Evolutionary conservation across 768 basidiomycete genomes (phyloP).

Genomic region (Serpula lacrymans): DNA sequence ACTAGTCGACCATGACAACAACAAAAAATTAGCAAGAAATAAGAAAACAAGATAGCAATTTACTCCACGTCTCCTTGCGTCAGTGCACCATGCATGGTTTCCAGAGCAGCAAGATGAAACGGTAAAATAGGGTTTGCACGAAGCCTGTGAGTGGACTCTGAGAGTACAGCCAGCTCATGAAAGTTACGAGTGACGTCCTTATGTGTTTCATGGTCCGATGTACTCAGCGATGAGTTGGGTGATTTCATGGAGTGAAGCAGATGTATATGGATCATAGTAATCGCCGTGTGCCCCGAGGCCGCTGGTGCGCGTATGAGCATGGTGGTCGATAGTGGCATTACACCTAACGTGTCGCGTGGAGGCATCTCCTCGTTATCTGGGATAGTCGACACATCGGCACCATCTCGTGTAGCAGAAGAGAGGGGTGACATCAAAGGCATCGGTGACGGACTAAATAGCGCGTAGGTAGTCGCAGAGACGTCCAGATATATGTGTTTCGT

Average conservation of each 20-base stretch:
- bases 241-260: slow-evolving; percentile 51
- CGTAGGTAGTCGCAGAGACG: slow-evolving; percentile 44
- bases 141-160: slow-evolving; percentile 38
- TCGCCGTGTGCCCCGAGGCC: slow-evolving; percentile 39
- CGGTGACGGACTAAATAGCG: slow-evolving; percentile 39
- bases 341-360: slow-evolving; percentile 29
- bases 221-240: slow-evolving; percentile 33
- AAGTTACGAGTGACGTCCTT: slow-evolving; percentile 66
- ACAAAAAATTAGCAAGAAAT: slow-evolving; percentile 8
- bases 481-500: slow-evolving; percentile 31
- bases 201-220: slow-evolving; percentile 30
- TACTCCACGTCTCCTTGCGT: slow-evolving; percentile 24
- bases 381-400: slow-evolving; percentile 25
- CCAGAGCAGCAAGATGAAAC: slow-evolving; percentile 71
- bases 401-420: slow-evolving; percentile 30
- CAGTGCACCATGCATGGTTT: slow-evolving; percentile 51
- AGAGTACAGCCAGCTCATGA: slow-evolving; percentile 65
- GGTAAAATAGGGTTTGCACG: slow-evolving; percentile 55
- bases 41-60: slow-evolving; percentile 5
- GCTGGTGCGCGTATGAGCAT: slow-evolving; percentile 54
- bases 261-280: slow-evolving; percentile 58
- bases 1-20: slow-evolving; percentile 6
- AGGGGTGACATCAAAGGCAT: slow-evolving; percentile 40
- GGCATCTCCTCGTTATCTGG: slow-evolving; percentile 27
- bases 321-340: slow-evolving; percentile 56